Evolutionary conservation across 2,329 filamentous ascomycete genomes (phyloP).

Genomic region (Cladorrhinum sp.): DNA sequence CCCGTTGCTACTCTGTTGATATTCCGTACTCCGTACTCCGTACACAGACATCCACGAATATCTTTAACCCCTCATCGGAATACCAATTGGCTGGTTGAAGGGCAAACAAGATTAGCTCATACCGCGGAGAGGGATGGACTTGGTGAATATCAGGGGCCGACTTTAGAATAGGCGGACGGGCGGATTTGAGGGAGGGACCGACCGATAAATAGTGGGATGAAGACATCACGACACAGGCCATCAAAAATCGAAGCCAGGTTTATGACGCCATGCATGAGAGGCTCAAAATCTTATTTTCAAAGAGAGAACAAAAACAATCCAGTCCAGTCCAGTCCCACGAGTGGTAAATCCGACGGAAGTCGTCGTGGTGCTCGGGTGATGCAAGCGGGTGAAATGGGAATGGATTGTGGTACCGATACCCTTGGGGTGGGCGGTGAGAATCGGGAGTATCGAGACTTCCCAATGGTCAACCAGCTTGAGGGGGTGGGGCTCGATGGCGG

Average conservation of each 20-base stretch:
- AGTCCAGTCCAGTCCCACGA: no score
- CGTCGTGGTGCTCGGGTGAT: background rate
- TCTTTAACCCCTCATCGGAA: background rate
- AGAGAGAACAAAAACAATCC: background rate
- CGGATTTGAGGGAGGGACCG: background rate
- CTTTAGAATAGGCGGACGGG: background rate
- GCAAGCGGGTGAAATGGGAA: background rate
- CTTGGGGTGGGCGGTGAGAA: background rate
- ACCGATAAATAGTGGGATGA: no score
- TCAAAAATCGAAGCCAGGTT: background rate
- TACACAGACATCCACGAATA: background rate
- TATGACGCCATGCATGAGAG: conserved; percentile 6
- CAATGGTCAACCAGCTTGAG: background rate
- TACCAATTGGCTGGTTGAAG: background rate
- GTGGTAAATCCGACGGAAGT: background rate
- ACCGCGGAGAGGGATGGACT: background rate
- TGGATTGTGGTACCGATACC: background rate
- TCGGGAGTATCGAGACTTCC: conserved; percentile 20
- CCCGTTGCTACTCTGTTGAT: background rate
- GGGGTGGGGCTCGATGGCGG: conserved; percentile 19
- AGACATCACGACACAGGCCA: no score
- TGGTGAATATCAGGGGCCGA: background rate
- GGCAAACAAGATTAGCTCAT: background rate
- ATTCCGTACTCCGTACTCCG: background rate
- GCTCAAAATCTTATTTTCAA: background rate